Conservation (phyloP, 768 basidiomycete species). For the Pilatotrama ljubarskyi region DNA sequence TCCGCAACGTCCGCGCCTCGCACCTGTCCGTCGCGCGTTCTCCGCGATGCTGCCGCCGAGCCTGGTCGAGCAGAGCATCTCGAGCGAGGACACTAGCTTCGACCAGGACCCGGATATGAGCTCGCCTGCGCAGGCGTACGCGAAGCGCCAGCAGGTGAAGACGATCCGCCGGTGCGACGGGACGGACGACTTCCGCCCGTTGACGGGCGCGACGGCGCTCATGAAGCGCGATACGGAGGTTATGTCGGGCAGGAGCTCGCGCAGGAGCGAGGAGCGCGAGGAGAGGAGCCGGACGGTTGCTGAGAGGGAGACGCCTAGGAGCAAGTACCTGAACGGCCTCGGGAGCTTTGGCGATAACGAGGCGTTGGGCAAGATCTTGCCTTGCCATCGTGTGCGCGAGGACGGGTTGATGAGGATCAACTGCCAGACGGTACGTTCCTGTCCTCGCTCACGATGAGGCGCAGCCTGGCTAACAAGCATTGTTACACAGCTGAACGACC, state of each 20-base stretch:
- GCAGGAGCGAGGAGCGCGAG: conserved; percentile 23
- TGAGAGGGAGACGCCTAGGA: conserved; percentile 32
- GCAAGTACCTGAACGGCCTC: conserved; percentile 47
- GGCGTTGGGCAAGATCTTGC: conserved; percentile 87
- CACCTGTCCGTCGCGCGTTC: conserved; percentile 68
- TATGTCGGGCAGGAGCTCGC: conserved; percentile 25
- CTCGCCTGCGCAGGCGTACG: conserved; percentile 80
- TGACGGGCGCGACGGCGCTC: conserved; percentile 65
- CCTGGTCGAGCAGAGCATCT: conserved; percentile 43
- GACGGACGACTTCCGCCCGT: conserved; percentile 75
- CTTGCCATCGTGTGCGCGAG: conserved; percentile 91
- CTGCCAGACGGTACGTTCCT: conserved; percentile 64
- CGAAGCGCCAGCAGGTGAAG: conserved; percentile 73
- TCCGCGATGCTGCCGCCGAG: conserved; percentile 62
- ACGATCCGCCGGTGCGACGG: conserved; percentile 80
- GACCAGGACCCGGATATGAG: conserved; percentile 59
- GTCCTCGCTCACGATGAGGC: background rate
- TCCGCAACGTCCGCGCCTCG: conserved; percentile 32
- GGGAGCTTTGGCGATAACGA: conserved; percentile 94
- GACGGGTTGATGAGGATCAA: conserved; percentile 94
- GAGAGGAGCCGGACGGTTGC: conserved; percentile 13
- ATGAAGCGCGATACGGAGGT: conserved; percentile 46
- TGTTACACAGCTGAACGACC: conserved; percentile 62
- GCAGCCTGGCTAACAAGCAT: background rate
- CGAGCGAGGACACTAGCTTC: conserved; percentile 48